A percentile compares a stretch with the other conserved stretches of the same genome.
Conservation (phyloP, 139 green algal genomes). For the Yamagishiella unicocca region DNA sequence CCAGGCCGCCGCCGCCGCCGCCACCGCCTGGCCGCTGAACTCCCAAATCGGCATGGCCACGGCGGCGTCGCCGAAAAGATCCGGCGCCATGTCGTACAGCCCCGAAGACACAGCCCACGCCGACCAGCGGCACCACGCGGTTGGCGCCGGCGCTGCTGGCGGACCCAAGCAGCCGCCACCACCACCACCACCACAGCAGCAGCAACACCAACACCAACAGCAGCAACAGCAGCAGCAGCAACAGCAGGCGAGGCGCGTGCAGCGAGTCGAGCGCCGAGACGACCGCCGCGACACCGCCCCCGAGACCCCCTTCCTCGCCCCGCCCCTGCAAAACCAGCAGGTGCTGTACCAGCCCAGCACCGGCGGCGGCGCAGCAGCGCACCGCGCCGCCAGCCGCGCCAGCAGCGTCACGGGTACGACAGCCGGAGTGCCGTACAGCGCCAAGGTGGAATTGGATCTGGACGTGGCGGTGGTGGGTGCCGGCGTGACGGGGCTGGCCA, state of each 20-base stretch:
- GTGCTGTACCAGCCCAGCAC: neutral
- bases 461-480: constrained; percentile 54
- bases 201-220: neutral
- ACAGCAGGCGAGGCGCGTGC: neutral
- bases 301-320: neutral
- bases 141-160: neutral
- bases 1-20: too few relatives aligned
- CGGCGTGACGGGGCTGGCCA: constrained; percentile 48
- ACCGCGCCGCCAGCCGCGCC: constrained; percentile 2
- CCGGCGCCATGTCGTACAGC: too few relatives aligned
- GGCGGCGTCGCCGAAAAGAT: neutral
- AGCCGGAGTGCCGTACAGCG: neutral
- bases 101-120: neutral
- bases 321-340: constrained; percentile 1
- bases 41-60: too few relatives aligned
- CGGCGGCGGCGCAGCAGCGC: neutral
- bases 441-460: constrained; percentile 39
- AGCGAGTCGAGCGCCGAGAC: too few relatives aligned
- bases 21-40: too few relatives aligned
- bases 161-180: neutral
- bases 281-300: neutral
- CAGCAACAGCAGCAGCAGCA: neutral
- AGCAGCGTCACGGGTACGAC: constrained; percentile 35
- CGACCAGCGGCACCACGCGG: neutral
- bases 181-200: neutral